Conservation (phyloP, 768 basidiomycete genomes). For the Tricholoma hemisulphureum region DNA sequence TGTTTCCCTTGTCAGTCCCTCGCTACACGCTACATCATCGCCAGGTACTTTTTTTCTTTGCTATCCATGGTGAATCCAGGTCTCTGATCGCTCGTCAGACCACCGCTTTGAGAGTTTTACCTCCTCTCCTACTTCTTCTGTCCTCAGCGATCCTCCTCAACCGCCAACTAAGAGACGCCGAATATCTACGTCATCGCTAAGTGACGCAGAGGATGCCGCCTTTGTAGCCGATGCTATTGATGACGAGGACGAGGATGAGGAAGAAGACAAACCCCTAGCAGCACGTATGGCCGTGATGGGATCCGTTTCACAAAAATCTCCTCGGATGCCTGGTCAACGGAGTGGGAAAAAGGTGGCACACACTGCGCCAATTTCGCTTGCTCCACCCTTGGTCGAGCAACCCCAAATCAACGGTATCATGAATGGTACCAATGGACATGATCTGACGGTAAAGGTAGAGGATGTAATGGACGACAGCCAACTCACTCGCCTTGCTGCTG, state of each 20-base stretch:
- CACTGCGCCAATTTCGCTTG: conserved; percentile 47
- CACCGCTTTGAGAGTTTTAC: conserved; percentile 33
- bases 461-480: conserved; percentile 80
- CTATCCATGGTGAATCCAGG: conserved; percentile 5
- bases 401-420: conserved; percentile 37
- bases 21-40: conserved; percentile 45
- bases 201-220: conserved; percentile 41
- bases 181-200: conserved; percentile 52
- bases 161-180: conserved; percentile 52
- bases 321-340: conserved; percentile 27
- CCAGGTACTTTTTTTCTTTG: conserved; percentile 41
- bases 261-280: conserved; percentile 59
- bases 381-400: conserved; percentile 39
- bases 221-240: conserved; percentile 23
- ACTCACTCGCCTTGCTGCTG: conserved; percentile 73
- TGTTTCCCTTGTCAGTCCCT: conserved; percentile 48
- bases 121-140: conserved; percentile 48
- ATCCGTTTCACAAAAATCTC: conserved; percentile 25
- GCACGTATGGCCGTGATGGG: conserved; percentile 36
- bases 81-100: conserved; percentile 21
- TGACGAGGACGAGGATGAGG: conserved; percentile 50
- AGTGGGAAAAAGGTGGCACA: conserved; percentile 50
- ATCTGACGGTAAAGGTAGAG: conserved; percentile 64
- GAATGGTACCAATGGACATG: conserved; percentile 48
- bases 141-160: conserved; percentile 46